A percentile compares a stretch with the other conserved stretches of the same genome.
These are phyloP conservation scores for Ascosphaera apis DNA, from an alignment of 2,329 filamentous ascomycete species.

Conservation along the genomic window DNA sequence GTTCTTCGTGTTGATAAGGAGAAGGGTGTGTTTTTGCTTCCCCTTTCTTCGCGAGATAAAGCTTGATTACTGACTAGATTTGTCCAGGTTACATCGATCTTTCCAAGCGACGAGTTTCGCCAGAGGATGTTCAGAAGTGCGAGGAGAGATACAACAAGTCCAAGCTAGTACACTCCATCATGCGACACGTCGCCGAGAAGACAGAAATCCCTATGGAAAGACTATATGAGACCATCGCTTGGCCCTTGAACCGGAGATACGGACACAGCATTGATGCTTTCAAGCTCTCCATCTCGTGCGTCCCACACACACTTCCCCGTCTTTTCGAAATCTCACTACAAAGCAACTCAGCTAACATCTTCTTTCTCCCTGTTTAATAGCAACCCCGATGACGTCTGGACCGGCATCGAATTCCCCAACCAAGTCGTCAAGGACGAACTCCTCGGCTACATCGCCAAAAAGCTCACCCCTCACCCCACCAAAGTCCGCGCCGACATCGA, in stretches of 20 bases:
- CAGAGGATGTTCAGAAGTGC: slow-evolving; percentile 94
- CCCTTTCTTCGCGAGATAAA: not conserved
- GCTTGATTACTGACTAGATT: too few relatives aligned
- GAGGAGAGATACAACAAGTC: slow-evolving; percentile 99
- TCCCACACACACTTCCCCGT: not conserved
- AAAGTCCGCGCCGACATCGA: slow-evolving; percentile 97
- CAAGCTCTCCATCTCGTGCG: slow-evolving; percentile 90
- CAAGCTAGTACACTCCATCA: slow-evolving; percentile 98
- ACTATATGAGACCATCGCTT: slow-evolving; percentile 82
- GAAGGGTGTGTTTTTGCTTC: slow-evolving; percentile 42
- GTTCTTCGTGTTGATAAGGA: slow-evolving; percentile 98
- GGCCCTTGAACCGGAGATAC: slow-evolving; percentile 95
- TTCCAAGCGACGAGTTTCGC: slow-evolving; percentile 90
- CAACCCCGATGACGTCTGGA: slow-evolving; percentile 77
- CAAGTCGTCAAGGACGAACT: slow-evolving; percentile 71
- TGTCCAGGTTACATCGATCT: slow-evolving; percentile 94
- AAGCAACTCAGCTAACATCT: slow-evolving; percentile 2
- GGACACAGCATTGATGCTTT: slow-evolving; percentile 94
- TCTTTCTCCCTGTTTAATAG: slow-evolving; percentile 27
- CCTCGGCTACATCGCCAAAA: slow-evolving; percentile 88
- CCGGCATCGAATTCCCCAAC: slow-evolving; percentile 72
- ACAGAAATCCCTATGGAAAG: slow-evolving; percentile 82
- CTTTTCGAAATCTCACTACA: not conserved
- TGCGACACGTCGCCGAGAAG: slow-evolving; percentile 97
- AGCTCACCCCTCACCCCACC: slow-evolving; percentile 90